Conservation (phyloP, 495 filamentous ascomycete genomes). For the Xylaria curta region DNA sequence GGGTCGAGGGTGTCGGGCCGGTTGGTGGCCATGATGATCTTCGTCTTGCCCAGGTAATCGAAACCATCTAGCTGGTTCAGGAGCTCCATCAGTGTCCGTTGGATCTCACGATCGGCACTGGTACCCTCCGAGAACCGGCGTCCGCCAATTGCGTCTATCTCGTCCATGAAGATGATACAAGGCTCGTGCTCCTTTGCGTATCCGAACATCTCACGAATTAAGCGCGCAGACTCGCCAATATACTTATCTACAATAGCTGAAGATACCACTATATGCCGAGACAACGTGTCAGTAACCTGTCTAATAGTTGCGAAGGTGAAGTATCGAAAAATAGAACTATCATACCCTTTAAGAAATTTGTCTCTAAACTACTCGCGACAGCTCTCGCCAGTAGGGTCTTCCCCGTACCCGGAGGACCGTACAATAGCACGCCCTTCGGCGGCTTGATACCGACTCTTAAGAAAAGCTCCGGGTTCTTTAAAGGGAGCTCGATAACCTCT, state of each 20-base stretch:
- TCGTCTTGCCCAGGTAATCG: conserved; percentile 98
- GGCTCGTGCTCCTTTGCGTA: conserved; percentile 99
- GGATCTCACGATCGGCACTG: conserved; percentile 97
- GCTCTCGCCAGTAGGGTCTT: conserved; percentile 96
- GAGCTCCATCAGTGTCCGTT: conserved; percentile 98
- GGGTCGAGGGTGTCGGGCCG: conserved; percentile 97
- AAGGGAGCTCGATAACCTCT: conserved; percentile 96
- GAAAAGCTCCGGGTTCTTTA: conserved; percentile 99
- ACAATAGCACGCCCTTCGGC: conserved; percentile 95
- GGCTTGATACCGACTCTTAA: conserved; percentile 97
- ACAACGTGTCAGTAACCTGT: conserved; percentile 26
- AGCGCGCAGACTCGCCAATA: conserved; percentile 95
- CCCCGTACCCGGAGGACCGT: conserved; percentile 96
- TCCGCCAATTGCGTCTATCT: conserved; percentile 99
- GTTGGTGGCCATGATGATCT: conserved; percentile 99
- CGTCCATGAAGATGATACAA: conserved; percentile 99
- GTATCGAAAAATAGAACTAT: conserved; percentile 15
- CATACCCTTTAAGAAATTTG: conserved; percentile 96
- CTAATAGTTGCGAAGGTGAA: not conserved
- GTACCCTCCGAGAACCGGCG: conserved; percentile 98
- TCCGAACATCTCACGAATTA: conserved; percentile 99
- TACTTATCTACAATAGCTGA: conserved; percentile 99
- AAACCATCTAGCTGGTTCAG: conserved; percentile 99
- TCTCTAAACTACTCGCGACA: conserved; percentile 95
- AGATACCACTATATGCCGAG: conserved; percentile 75